These are phyloP conservation scores for Trichoderma semiorbis DNA, from an alignment of 2,329 filamentous ascomycete species.

Conservation along the genomic window DNA sequence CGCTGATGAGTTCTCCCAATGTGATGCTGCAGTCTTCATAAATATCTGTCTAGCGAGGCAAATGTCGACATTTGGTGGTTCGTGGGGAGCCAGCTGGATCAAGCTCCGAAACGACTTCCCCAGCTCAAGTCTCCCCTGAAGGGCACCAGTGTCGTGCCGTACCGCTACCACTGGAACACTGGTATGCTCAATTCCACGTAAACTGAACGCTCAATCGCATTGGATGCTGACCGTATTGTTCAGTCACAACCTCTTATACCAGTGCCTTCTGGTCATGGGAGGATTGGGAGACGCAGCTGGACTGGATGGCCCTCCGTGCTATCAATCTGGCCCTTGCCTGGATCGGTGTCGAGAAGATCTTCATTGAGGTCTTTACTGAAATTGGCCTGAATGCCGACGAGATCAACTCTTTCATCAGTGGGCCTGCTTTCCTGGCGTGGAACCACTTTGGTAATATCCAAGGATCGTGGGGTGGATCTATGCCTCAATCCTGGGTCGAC, in stretches of 20 bases:
- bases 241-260: slow-evolving; percentile 51
- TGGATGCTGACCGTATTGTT: background rate
- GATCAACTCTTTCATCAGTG: slow-evolving; percentile 44
- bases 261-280: slow-evolving; percentile 49
- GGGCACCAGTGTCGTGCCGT: slow-evolving; percentile 20
- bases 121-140: slow-evolving; percentile 9
- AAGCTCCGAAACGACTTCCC: slow-evolving; percentile 20
- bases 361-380: slow-evolving; percentile 45
- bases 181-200: slow-evolving; percentile 23
- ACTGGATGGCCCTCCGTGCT: slow-evolving; percentile 50
- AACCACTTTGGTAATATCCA: slow-evolving; percentile 53
- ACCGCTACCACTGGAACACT: slow-evolving; percentile 22
- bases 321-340: slow-evolving; percentile 50
- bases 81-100: slow-evolving; percentile 21
- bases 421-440: slow-evolving; percentile 50
- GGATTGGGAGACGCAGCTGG: slow-evolving; percentile 50
- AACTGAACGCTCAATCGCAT: background rate
- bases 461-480: slow-evolving; percentile 44
- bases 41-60: slow-evolving; percentile 20
- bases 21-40: slow-evolving; percentile 18
- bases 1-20: background rate
- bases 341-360: slow-evolving; percentile 49
- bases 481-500: slow-evolving; percentile 45
- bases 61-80: slow-evolving; percentile 25
- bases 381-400: slow-evolving; percentile 42